Percentiles rank a stretch among this genome's conserved stretches.
These are phyloP conservation scores for Entomortierella lignicola DNA, from an alignment of 192 early-diverging fungal genomes.

Conservation along the genomic window DNA sequence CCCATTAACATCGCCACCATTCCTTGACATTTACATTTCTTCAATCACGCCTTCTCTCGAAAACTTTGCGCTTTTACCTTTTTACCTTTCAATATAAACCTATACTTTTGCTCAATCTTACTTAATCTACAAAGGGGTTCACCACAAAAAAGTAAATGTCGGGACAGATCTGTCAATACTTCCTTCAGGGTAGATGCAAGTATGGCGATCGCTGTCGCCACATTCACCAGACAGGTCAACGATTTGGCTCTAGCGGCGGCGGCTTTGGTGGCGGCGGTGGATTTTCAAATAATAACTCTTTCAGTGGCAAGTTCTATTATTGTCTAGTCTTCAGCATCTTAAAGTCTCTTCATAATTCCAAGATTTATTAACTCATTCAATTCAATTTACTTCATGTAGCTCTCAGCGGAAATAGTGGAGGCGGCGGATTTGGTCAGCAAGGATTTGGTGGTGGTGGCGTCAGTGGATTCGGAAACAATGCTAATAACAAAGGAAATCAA, in stretches of 20 bases:
- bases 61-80: no score
- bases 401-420: constrained; percentile 38
- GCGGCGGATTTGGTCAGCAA: constrained; percentile 23
- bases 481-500: background rate
- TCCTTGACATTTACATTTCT: no score
- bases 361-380: background rate
- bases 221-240: constrained; percentile 62
- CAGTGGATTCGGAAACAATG: constrained; percentile 9
- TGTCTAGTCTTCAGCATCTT: background rate
- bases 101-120: no score
- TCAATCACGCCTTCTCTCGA: no score
- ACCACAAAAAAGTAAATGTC: constrained; percentile 12
- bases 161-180: constrained; percentile 45
- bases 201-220: constrained; percentile 68
- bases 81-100: no score
- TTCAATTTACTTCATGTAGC: background rate
- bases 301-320: constrained; percentile 20
- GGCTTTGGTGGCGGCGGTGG: constrained; percentile 40
- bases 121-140: background rate
- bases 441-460: constrained; percentile 8
- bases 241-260: constrained; percentile 54
- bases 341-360: background rate
- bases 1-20: no score
- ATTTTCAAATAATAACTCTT: constrained; percentile 58
- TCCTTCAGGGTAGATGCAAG: constrained; percentile 67